These are phyloP conservation scores for Pythium chondricola DNA, from an alignment of 352 stramenopile species.

Conservation along the genomic window DNA sequence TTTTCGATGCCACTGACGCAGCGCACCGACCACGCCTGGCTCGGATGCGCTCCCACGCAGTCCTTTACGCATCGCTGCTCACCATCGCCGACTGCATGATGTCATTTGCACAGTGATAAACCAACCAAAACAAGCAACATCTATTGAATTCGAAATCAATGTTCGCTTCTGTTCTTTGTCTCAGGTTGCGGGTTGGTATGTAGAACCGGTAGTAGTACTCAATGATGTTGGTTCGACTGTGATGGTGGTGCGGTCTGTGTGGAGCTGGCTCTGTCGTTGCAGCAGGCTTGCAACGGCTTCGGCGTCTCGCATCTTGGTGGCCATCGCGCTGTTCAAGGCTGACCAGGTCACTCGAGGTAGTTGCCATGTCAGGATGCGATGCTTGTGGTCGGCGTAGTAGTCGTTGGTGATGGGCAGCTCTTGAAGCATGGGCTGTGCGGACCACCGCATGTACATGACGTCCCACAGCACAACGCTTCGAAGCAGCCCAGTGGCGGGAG, in stretches of 20 bases:
- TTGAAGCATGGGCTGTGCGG: constrained; percentile 49
- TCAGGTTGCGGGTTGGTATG: too few relatives aligned
- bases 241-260: too few relatives aligned
- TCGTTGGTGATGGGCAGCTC: constrained; percentile 29
- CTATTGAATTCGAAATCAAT: background rate
- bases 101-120: background rate
- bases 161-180: too few relatives aligned
- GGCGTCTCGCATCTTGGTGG: constrained; percentile 18
- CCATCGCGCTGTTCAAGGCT: constrained; percentile 37
- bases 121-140: background rate
- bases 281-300: constrained; percentile 3
- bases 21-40: background rate
- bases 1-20: background rate
- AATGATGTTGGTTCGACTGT: too few relatives aligned
- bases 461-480: constrained; percentile 65
- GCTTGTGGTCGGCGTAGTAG: constrained; percentile 54
- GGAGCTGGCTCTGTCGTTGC: too few relatives aligned
- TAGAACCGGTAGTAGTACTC: too few relatives aligned
- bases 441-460: constrained; percentile 71
- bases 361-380: constrained; percentile 59
- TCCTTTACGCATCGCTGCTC: background rate
- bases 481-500: constrained; percentile 48
- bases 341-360: constrained; percentile 45
- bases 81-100: background rate
- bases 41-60: background rate